phyloP scores from a whole-genome alignment of 257 asterid species.

The Gentiana straminea region DNA sequence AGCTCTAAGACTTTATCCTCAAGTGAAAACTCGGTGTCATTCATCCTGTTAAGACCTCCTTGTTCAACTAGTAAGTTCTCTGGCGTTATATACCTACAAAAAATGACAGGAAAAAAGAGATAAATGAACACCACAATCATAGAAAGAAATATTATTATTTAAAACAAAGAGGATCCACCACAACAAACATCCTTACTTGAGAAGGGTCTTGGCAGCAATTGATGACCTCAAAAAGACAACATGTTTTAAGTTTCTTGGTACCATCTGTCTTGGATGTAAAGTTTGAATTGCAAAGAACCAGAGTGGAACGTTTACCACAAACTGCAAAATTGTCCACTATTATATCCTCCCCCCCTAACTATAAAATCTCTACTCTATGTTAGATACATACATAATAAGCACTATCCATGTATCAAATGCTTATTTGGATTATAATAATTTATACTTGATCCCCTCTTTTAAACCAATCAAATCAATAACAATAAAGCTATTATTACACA shows the following conservation, averaged over 20 bases:
- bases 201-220: conserved; percentile 58
- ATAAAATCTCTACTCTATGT: too few species aligned
- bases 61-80: conserved; percentile 45
- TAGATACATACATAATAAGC: not conserved
- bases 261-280: conserved; percentile 40
- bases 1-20: conserved; percentile 63
- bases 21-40: conserved; percentile 52
- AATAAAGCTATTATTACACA: not conserved
- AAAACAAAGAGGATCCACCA: too few species aligned
- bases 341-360: too few species aligned
- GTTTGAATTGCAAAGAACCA: conserved; percentile 61
- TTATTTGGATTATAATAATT: not conserved
- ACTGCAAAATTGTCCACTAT: conserved; percentile 29
- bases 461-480: not conserved
- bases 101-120: not conserved
- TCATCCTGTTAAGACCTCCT: conserved; percentile 67
- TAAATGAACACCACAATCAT: not conserved
- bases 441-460: not conserved
- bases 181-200: conserved; percentile 35
- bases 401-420: not conserved
- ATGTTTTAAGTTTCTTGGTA: conserved; percentile 46
- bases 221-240: conserved; percentile 55
- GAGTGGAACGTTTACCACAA: conserved; percentile 60
- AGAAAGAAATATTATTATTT: too few species aligned
- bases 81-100: conserved; percentile 41